Percentiles rank a stretch among this genome's conserved stretches.
These are phyloP conservation scores for Elsinoe ampelina DNA, from an alignment of 2,329 filamentous ascomycete species.

Conservation along the genomic window DNA sequence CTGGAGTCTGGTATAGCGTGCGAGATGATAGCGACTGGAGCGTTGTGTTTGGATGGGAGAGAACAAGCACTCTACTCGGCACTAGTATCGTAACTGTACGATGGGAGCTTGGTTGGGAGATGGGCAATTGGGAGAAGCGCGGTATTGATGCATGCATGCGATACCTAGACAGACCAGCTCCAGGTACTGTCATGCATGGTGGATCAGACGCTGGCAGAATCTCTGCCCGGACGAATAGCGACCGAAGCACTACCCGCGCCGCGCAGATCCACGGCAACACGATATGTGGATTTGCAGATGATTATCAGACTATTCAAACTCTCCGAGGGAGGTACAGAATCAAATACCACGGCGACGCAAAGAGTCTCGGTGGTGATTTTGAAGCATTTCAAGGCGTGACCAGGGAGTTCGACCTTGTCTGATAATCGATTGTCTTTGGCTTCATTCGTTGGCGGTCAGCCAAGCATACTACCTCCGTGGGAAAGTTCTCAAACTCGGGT, in stretches of 20 bases:
- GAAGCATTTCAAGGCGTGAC: slow-evolving; percentile 61
- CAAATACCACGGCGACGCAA: slow-evolving; percentile 77
- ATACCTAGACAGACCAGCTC: no score
- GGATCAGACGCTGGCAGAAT: slow-evolving; percentile 19
- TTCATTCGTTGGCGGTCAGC: neutral
- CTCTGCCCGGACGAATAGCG: slow-evolving; percentile 19
- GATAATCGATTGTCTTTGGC: no score
- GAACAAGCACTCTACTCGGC: slow-evolving; percentile 59
- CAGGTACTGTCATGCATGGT: no score
- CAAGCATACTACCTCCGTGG: neutral
- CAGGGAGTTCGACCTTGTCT: slow-evolving; percentile 40
- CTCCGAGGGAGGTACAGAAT: slow-evolving; percentile 61
- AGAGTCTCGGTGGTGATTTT: slow-evolving; percentile 54
- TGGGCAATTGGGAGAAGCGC: slow-evolving; percentile 24
- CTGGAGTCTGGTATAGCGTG: slow-evolving; percentile 52
- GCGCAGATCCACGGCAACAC: slow-evolving; percentile 15
- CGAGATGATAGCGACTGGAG: slow-evolving; percentile 75
- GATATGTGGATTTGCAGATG: slow-evolving; percentile 3
- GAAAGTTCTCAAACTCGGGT: neutral
- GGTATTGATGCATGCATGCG: no score
- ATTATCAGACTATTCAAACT: neutral
- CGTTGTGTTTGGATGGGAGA: slow-evolving; percentile 69
- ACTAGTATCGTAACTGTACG: slow-evolving; percentile 68
- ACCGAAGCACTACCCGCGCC: slow-evolving; percentile 24
- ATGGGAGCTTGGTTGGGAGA: slow-evolving; percentile 63